phyloP scores from a whole-genome alignment of 1,284 basidiomycete species.

The Puccinia coronata region DNA sequence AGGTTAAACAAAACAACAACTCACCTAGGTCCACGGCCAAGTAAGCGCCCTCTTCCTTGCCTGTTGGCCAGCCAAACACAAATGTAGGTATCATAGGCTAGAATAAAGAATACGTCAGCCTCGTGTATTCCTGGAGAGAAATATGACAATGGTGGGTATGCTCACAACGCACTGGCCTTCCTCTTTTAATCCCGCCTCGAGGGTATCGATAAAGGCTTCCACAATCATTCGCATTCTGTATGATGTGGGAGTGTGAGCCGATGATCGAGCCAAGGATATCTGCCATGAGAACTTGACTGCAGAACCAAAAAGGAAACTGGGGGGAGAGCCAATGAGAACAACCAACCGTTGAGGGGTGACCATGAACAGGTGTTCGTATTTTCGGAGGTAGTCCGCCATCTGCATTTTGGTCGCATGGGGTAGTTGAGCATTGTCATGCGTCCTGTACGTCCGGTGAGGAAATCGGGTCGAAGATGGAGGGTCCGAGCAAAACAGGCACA shows the following conservation, averaged over 20 bases:
- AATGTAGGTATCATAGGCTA: slow-evolving; percentile 93
- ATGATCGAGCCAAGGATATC: background rate
- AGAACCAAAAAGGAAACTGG: background rate
- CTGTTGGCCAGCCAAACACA: slow-evolving; percentile 95
- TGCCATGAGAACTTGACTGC: background rate
- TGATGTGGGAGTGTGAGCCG: background rate
- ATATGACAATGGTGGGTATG: slow-evolving; percentile 53
- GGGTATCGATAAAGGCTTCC: slow-evolving; percentile 87
- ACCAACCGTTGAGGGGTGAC: slow-evolving; percentile 77
- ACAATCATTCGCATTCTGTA: slow-evolving; percentile 66
- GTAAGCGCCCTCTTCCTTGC: slow-evolving; percentile 83
- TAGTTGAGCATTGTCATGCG: slow-evolving; percentile 44
- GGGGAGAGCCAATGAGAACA: background rate
- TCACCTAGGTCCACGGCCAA: slow-evolving; percentile 89
- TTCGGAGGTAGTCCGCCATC: slow-evolving; percentile 54
- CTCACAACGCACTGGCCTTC: slow-evolving; percentile 82
- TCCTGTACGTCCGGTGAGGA: background rate
- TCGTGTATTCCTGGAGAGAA: background rate
- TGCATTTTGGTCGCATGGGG: slow-evolving; percentile 48
- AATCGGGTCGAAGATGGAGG: background rate
- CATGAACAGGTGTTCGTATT: slow-evolving; percentile 64
- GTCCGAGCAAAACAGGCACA: background rate
- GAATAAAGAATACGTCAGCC: slow-evolving; percentile 29
- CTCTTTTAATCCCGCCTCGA: slow-evolving; percentile 83
- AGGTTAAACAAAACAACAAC: too few relatives aligned